phyloP scores from a whole-genome alignment of 768 basidiomycete species.

The Mycena capillaripes region DNA sequence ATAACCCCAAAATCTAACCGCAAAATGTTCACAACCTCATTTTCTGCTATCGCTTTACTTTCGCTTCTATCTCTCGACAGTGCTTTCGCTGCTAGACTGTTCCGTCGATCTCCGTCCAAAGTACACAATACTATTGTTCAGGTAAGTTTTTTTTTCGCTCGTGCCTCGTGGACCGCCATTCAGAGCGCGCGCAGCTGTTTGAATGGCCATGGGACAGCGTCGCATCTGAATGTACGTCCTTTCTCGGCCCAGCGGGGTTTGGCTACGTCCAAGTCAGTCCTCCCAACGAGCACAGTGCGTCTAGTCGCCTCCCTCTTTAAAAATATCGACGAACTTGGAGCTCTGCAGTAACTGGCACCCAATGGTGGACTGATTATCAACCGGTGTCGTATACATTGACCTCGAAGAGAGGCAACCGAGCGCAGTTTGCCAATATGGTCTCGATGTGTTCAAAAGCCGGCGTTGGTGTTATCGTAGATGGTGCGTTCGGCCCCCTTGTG shows the following conservation, averaged over 20 bases:
- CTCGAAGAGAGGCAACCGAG: conserved; percentile 56
- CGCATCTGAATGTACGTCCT: conserved; percentile 59
- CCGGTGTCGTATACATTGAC: conserved; percentile 60
- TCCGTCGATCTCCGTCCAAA: conserved; percentile 3
- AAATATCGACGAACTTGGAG: not conserved
- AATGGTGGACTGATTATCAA: conserved; percentile 68
- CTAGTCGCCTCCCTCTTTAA: not conserved
- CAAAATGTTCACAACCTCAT: conserved; percentile 7
- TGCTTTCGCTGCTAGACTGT: not conserved
- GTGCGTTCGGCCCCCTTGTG: conserved; percentile 1
- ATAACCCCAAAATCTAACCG: not conserved
- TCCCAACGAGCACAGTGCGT: conserved; percentile 51
- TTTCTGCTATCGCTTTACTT: not conserved
- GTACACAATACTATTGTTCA: conserved; percentile 22
- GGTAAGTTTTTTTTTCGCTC: not conserved
- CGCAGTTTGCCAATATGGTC: conserved; percentile 50
- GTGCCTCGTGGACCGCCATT: not conserved
- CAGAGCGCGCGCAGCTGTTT: conserved; percentile 51
- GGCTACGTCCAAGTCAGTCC: conserved; percentile 59
- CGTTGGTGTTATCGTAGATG: conserved; percentile 49
- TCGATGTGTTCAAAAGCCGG: conserved; percentile 44
- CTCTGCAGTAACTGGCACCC: conserved; percentile 10
- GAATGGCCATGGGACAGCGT: conserved; percentile 59
- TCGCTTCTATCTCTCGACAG: conserved; percentile 7
- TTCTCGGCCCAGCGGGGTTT: conserved; percentile 59